A percentile compares a stretch with the other conserved stretches of the same genome.
These are phyloP conservation scores for Lumnitzera racemosa DNA, from an alignment of 345 rosid genomes.

Conservation along the genomic window DNA sequence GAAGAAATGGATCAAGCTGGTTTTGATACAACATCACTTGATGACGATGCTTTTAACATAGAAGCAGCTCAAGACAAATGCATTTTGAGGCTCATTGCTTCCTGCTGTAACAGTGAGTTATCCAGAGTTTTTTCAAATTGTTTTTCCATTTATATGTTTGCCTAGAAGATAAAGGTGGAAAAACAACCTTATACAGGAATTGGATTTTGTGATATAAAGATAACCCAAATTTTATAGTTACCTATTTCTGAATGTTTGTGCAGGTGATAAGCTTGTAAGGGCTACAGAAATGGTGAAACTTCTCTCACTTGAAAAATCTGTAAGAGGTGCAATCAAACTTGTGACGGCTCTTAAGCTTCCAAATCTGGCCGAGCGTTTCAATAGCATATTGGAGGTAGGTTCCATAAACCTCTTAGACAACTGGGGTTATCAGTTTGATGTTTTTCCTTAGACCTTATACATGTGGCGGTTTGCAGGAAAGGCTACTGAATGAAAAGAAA, in stretches of 20 bases:
- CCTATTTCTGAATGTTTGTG: slow-evolving; percentile 3
- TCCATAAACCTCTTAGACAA: neutral
- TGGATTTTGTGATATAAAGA: neutral
- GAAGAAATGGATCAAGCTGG: slow-evolving; percentile 45
- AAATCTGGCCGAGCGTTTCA: slow-evolving; percentile 77
- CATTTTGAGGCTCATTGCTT: slow-evolving; percentile 75
- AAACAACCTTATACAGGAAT: no score
- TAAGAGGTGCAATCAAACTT: slow-evolving; percentile 86
- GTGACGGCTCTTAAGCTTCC: slow-evolving; percentile 90
- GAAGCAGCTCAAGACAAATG: slow-evolving; percentile 92
- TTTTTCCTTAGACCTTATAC: neutral
- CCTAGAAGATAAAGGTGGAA: neutral
- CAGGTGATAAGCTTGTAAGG: slow-evolving; percentile 81
- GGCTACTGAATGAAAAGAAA: slow-evolving; percentile 51
- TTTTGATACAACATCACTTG: slow-evolving; percentile 49
- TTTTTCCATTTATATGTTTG: neutral
- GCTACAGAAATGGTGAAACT: slow-evolving; percentile 80
- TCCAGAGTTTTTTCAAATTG: slow-evolving; percentile 1
- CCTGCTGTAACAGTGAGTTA: slow-evolving; percentile 86
- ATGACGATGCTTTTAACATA: slow-evolving; percentile 67
- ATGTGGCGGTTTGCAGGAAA: slow-evolving; percentile 42
- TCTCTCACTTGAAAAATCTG: slow-evolving; percentile 63
- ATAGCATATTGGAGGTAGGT: slow-evolving; percentile 69
- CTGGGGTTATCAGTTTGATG: neutral
- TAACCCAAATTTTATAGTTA: neutral